Base-by-base conservation (phyloP, 2,329 filamentous ascomycete genomes). In the Neospermospora avenae region DNA sequence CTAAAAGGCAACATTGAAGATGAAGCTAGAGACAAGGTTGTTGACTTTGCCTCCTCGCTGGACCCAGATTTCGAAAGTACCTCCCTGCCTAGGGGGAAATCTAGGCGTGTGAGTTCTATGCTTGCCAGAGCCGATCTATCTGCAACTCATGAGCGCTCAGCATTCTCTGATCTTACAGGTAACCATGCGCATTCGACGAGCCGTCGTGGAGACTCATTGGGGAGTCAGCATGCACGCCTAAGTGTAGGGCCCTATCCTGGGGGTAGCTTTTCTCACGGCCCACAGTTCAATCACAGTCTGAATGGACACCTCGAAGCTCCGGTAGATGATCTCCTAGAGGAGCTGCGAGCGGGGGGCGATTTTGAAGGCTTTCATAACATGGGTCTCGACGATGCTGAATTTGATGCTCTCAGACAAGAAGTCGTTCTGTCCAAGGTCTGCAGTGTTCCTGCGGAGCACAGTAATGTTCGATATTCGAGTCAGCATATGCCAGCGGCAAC, bases 91-190 rank as follows among this genome's bases (percentile, higher is more conserved):
- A 77, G 84, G 55, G 79, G 84, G 61, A 84, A 84, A 63, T 88
- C 85, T 18, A 85, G 95, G 45, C 85, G 95, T 54, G 89, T 98
- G 25, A 99, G 95, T 77, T 98, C 93, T 16, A 83, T 96, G 76
- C 80, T 97, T 56, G 93, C 93, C 16, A 83, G 93, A 69, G 89
- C 90, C 34, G 93, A 97, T 71, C 78, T 97, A 20, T 93, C 91
- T 0, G 88, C 90, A 10, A 95, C 88, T 16, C 90, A 93, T 65
- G 92, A 96, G 67, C 83, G 90, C 68, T 81, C 87, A 1, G 83
- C 87, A n/a, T 96, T 96, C 71, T 83, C 86, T 28, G 92, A 96
- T 52, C 83, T 87, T 61, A 81, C 84, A 16, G 66, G 65, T 24
- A 67, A 65, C 8, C 78, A 78, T 57, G 78, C 76, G 67, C 78